These are phyloP conservation scores for Nemania abortiva DNA, from an alignment of 2,329 filamentous ascomycete species.

Conservation along the genomic window DNA sequence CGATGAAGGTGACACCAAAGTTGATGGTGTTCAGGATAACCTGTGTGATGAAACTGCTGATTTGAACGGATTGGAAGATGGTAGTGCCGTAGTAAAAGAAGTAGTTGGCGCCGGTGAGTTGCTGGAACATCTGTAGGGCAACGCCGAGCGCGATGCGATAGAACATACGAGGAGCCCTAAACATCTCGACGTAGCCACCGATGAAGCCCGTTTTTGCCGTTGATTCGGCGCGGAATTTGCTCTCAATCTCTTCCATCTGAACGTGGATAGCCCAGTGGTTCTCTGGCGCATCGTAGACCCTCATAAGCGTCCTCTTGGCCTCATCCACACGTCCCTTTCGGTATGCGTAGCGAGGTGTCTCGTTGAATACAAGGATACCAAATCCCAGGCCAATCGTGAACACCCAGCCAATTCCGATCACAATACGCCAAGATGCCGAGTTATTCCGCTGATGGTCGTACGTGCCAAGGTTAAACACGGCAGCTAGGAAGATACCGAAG, in stretches of 20 bases:
- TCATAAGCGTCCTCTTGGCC: constrained; percentile 61
- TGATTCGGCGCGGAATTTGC: constrained; percentile 64
- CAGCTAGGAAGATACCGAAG: constrained; percentile 72
- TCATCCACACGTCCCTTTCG: constrained; percentile 60
- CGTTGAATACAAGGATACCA: constrained; percentile 64
- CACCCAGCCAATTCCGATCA: constrained; percentile 65
- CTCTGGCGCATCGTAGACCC: constrained; percentile 57
- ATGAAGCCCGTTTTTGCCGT: constrained; percentile 28
- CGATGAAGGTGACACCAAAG: constrained; percentile 74
- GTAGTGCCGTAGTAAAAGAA: constrained; percentile 74
- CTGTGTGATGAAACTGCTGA: constrained; percentile 73
- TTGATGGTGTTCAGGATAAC: constrained; percentile 77
- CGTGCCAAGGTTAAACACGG: constrained; percentile 73
- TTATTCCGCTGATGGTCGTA: constrained; percentile 55
- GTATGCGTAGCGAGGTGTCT: constrained; percentile 66
- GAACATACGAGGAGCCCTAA: constrained; percentile 72
- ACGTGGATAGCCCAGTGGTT: constrained; percentile 42
- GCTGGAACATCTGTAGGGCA: constrained; percentile 73
- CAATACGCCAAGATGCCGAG: constrained; percentile 71
- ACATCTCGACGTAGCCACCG: constrained; percentile 64
- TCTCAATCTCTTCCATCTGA: constrained; percentile 60
- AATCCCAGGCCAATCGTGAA: constrained; percentile 63
- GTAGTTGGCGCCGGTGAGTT: constrained; percentile 76
- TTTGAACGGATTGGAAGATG: constrained; percentile 60
- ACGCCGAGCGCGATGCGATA: constrained; percentile 73